Conservation (phyloP, 1,284 basidiomycete genomes). For the Schizophyllum amplum region DNA sequence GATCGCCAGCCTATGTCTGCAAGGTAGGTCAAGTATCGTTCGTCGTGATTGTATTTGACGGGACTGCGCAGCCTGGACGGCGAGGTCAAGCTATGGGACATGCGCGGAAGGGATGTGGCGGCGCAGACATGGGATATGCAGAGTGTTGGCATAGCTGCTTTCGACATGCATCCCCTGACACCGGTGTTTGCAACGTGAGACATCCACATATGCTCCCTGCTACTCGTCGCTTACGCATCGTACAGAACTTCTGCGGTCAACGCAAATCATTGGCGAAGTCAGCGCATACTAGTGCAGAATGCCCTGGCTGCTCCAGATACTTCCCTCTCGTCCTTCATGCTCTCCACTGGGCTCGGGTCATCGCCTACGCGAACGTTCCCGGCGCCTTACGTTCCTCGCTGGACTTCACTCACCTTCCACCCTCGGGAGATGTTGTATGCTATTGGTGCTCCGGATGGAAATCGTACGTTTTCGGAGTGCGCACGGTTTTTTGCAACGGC, state of each 20-base stretch:
- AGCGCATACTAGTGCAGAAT: conserved; percentile 53
- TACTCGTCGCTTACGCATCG: conserved; percentile 5
- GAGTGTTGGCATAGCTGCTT: conserved; percentile 69
- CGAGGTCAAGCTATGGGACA: conserved; percentile 89
- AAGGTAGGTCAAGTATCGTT: conserved; percentile 42
- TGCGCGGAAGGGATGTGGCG: conserved; percentile 61
- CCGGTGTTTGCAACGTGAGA: conserved; percentile 85
- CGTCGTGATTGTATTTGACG: not conserved
- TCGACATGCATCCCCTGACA: conserved; percentile 84
- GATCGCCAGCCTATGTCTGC: conserved; percentile 82
- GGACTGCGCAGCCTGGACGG: conserved; percentile 67
- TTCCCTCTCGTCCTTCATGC: conserved; percentile 40
- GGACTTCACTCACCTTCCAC: conserved; percentile 65
- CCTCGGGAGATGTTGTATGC: conserved; percentile 77
- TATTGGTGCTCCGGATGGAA: conserved; percentile 64
- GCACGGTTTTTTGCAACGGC: not conserved
- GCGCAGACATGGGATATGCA: conserved; percentile 62
- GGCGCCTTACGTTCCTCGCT: conserved; percentile 53
- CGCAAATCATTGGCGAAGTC: conserved; percentile 51
- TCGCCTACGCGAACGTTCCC: conserved; percentile 45
- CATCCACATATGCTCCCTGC: not conserved
- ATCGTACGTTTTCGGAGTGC: conserved; percentile 36
- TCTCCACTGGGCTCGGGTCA: conserved; percentile 45
- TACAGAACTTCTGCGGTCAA: conserved; percentile 56
- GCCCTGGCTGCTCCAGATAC: conserved; percentile 26